phyloP scores from a whole-genome alignment of 108 stramenopile species.

The Fragilaria crotonensis region DNA sequence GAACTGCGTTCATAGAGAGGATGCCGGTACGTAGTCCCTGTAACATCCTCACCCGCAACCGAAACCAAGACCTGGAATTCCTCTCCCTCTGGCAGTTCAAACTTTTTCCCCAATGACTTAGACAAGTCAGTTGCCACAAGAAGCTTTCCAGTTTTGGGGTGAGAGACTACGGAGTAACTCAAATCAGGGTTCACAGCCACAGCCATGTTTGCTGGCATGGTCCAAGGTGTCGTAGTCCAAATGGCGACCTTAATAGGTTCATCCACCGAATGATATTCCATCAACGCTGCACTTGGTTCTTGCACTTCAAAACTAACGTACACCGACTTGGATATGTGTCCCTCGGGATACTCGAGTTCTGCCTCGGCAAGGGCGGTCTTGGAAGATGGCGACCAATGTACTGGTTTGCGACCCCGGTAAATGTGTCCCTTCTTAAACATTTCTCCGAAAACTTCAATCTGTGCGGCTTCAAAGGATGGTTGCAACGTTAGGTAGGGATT shows the following conservation, averaged over 20 bases:
- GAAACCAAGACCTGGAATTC: conserved; percentile 48
- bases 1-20: conserved; percentile 82
- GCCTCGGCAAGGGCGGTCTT: conserved; percentile 97
- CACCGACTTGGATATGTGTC: conserved; percentile 85
- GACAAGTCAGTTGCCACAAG: conserved; percentile 77
- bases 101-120: conserved; percentile 59
- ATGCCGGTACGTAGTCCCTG: conserved; percentile 75
- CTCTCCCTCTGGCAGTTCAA: conserved; percentile 65
- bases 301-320: conserved; percentile 87
- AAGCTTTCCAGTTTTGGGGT: conserved; percentile 59
- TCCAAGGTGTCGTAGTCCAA: conserved; percentile 94
- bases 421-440: conserved; percentile 96
- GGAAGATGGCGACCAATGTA: conserved; percentile 97
- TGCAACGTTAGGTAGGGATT: conserved; percentile 93
- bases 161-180: conserved; percentile 83
- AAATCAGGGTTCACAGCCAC: conserved; percentile 91
- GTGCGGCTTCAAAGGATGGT: conserved; percentile 95
- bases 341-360: conserved; percentile 96
- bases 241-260: conserved; percentile 77
- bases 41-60: conserved; percentile 51
- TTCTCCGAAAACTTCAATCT: conserved; percentile 93
- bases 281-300: conserved; percentile 52
- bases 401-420: conserved; percentile 95
- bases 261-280: conserved; percentile 29
- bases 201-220: conserved; percentile 90